A percentile compares a stretch with the other conserved stretches of the same genome.
Conservation (phyloP, 257 asterid species). For the Capsicum pubescens region DNA sequence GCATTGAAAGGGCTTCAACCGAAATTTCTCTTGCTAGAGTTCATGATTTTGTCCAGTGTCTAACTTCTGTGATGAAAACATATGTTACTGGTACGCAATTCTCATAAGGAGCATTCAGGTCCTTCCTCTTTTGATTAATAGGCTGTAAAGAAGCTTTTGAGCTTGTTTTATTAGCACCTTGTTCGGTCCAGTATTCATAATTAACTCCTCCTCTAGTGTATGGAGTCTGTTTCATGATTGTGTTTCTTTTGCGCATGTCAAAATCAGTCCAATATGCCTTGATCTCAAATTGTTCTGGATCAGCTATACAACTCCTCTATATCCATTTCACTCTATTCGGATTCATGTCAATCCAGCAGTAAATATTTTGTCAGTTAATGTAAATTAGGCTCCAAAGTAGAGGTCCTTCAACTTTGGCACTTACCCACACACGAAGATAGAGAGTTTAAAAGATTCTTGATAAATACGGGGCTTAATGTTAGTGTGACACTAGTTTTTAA, state of each 20-base stretch:
- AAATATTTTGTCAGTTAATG: conserved; percentile 12
- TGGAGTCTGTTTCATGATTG: background rate
- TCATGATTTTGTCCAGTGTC: conserved; percentile 61
- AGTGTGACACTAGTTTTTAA: no score
- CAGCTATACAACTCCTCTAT: background rate
- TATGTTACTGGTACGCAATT: conserved; percentile 58
- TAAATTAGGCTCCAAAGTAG: conserved; percentile 17
- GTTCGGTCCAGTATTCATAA: background rate
- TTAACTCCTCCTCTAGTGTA: background rate
- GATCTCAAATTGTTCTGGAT: background rate
- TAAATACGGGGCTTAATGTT: no score
- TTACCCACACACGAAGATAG: no score
- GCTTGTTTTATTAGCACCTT: background rate
- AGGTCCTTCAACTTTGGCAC: background rate
- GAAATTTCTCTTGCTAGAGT: conserved; percentile 64
- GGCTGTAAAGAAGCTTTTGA: background rate
- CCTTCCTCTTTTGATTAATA: background rate
- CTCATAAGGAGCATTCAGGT: background rate
- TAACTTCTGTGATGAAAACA: conserved; percentile 56
- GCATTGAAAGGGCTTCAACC: conserved; percentile 73
- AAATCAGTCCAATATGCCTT: background rate
- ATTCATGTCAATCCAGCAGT: background rate
- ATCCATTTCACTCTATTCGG: conserved; percentile 13
- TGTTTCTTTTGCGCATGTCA: background rate
- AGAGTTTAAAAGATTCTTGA: no score